These are phyloP conservation scores for Chaetomium olivaceum DNA, from an alignment of 2,329 filamentous ascomycete genomes.

Conservation along the genomic window DNA sequence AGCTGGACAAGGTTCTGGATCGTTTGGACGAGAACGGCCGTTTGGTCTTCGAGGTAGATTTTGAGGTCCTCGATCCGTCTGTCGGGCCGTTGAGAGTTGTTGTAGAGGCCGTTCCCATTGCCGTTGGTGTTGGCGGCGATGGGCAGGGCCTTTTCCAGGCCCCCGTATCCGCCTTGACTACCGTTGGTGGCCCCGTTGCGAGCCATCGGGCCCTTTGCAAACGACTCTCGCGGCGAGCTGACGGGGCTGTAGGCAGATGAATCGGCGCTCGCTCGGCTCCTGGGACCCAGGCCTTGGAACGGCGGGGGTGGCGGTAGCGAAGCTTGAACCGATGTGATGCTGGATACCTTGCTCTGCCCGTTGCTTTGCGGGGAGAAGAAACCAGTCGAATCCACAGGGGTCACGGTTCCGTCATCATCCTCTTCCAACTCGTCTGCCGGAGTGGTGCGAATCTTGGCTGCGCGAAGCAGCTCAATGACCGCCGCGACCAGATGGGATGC, in stretches of 20 bases:
- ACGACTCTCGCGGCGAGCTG: constrained; percentile 66
- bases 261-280: constrained; percentile 60
- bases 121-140: constrained; percentile 43
- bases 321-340: constrained; percentile 40
- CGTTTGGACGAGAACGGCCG: constrained; percentile 72
- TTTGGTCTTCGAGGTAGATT: constrained; percentile 82
- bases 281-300: constrained; percentile 58
- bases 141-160: constrained; percentile 41
- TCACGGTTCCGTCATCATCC: constrained; percentile 67
- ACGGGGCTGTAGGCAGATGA: constrained; percentile 76
- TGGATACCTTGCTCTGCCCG: constrained; percentile 38
- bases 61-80: constrained; percentile 54
- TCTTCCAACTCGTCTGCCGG: constrained; percentile 75
- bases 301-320: constrained; percentile 53
- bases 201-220: constrained; percentile 35
- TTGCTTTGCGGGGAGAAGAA: constrained; percentile 65
- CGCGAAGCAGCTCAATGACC: constrained; percentile 79
- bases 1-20: constrained; percentile 79
- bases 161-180: constrained; percentile 43
- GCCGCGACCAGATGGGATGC: constrained; percentile 86
- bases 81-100: constrained; percentile 41
- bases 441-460: constrained; percentile 79
- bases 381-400: constrained; percentile 65
- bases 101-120: constrained; percentile 42
- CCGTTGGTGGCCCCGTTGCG: constrained; percentile 33